A percentile compares a stretch with the other conserved stretches of the same genome.
phyloP scores from a whole-genome alignment of 495 filamentous ascomycete genomes.

The Cenococcum geophilum region DNA sequence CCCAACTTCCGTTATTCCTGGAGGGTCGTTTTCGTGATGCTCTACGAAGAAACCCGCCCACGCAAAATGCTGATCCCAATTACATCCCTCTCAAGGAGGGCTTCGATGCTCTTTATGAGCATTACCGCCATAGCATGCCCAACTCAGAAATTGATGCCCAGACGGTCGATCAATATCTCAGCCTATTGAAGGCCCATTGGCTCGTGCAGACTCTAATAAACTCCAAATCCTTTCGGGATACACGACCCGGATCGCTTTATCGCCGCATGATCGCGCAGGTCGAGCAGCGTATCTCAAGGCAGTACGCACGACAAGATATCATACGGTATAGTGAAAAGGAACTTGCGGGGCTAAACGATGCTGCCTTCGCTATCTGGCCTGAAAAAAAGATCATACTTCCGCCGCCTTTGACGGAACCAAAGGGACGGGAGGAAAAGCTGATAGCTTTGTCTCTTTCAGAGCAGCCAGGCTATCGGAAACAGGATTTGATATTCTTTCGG shows the following conservation, averaged over 20 bases:
- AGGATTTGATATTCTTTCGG: neutral
- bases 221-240: neutral
- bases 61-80: neutral
- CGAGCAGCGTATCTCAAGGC: constrained; percentile 9
- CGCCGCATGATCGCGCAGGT: neutral
- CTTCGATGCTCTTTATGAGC: constrained; percentile 11
- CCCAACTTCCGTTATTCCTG: neutral
- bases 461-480: neutral
- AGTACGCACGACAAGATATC: constrained; percentile 2
- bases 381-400: neutral
- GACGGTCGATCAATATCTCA: constrained; percentile 10
- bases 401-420: neutral
- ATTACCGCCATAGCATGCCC: constrained; percentile 4
- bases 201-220: constrained; percentile 6
- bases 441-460: neutral
- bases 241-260: constrained; percentile 12
- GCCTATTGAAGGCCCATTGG: constrained; percentile 20
- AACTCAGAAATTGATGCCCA: neutral
- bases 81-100: constrained; percentile 14
- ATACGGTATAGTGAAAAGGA: neutral
- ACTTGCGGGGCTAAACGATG: neutral
- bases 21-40: neutral
- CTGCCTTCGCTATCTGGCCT: neutral
- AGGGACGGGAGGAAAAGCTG: neutral
- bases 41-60: neutral